Evolutionary conservation across 2,329 filamentous ascomycete species (phyloP), one percentile per base, ranked within the genome.

Genomic region (Penicillium sp.): DNA sequence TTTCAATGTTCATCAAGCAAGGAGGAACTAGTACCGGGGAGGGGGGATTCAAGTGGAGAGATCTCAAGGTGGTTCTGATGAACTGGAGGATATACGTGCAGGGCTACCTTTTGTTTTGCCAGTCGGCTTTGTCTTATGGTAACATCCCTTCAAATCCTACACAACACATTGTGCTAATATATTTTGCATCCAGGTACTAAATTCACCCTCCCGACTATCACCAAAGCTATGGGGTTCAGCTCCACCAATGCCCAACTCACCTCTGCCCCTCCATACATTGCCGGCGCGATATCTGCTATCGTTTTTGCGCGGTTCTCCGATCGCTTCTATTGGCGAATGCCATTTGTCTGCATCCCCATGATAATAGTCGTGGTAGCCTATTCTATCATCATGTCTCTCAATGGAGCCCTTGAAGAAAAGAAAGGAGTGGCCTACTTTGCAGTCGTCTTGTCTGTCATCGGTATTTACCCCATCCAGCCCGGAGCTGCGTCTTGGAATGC

Each of bases 61-160:
- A 77, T 39, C 65, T 78, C 7, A 62, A 57, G 13, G 62, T 64
- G 8, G 73, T 73, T 9, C 68, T 75, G 25, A 63, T 59, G n/a
- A 76, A 78, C 59, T 76, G 72, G 71, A 70, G 75, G 57, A 62
- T 75, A 25, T 73, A 72, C 53, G 52, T 73, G 13, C 63, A 65
- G 7, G 63, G 74, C 9, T 68, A 71, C 52, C 71, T 74, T 63
- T 61, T 68, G 63, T 60, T 63, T 0, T 64, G 55, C 47, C 56
- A 68, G 47, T 62, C 60, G 12, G 64, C 62, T 15, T 60, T 57
- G 21, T 65, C 63, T 27, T 67, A 68, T 25, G 62, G 61, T 68
- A 61, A 45, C 50, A 15, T 8, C 8, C 6, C 61, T n/a, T 60
- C 59, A 39, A 58, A 59, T 15, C 43, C 59, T 59, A 4, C 44